Conservation (phyloP, 805 yeast genomes). For the Lipomyces yamadae region DNA sequence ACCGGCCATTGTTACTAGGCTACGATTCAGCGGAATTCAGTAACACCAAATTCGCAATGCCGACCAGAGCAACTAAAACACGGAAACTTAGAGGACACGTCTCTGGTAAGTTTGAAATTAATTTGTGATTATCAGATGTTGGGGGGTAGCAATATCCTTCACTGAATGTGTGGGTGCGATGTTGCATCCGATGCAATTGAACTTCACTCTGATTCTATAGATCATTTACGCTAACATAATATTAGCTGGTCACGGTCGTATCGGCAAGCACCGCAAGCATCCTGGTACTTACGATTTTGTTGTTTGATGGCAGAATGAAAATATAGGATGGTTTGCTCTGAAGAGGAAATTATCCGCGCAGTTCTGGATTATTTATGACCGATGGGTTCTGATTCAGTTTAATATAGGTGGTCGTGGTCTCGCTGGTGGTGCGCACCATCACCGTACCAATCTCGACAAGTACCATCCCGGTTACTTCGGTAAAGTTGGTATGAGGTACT, state of each 20-base stretch:
- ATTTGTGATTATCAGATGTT: not conserved
- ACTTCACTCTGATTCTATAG: not conserved
- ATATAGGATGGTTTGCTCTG: not conserved
- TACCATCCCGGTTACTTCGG: conserved; percentile 99
- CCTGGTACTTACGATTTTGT: conserved; percentile 56
- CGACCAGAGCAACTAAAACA: conserved; percentile 62
- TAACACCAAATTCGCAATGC: conserved; percentile 34
- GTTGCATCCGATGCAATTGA: not conserved
- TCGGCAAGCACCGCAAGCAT: conserved; percentile 99
- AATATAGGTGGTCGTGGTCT: conserved; percentile 94
- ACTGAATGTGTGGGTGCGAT: not conserved
- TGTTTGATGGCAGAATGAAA: not conserved
- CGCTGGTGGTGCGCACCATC: conserved; percentile 99
- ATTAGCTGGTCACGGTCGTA: conserved; percentile 99
- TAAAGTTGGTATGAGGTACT: conserved; percentile 98
- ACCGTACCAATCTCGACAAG: conserved; percentile 99
- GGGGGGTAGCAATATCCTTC: not conserved
- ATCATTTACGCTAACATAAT: conserved; percentile 35
- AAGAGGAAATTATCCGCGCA: not conserved
- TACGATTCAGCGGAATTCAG: not conserved
- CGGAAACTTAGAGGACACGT: conserved; percentile 99
- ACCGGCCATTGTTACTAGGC: not conserved
- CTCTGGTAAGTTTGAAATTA: conserved; percentile 76
- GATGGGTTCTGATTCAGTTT: not conserved
- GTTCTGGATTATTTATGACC: not conserved